These are phyloP conservation scores for Lactifluus rugatus DNA, from an alignment of 768 basidiomycete species.

Conservation along the genomic window DNA sequence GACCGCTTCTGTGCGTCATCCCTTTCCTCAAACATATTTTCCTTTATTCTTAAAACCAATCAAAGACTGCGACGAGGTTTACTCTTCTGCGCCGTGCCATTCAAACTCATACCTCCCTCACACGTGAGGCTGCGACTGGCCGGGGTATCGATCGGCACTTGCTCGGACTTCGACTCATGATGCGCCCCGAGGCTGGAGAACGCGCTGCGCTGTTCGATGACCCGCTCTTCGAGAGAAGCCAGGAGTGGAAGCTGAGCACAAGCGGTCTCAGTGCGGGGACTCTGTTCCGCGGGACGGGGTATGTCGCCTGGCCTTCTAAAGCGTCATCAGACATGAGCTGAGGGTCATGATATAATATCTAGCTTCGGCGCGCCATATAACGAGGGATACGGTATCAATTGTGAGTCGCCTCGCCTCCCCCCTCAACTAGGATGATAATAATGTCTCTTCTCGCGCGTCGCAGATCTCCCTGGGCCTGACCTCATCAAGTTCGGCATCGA, in stretches of 20 bases:
- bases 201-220: constrained; percentile 63
- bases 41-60: background rate
- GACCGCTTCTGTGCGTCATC: too few species aligned
- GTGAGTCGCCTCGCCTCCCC: constrained; percentile 36
- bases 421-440: background rate
- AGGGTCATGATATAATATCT: background rate
- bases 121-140: constrained; percentile 70
- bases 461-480: constrained; percentile 73
- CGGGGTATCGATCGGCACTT: constrained; percentile 85
- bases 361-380: constrained; percentile 73
- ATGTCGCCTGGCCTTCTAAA: constrained; percentile 18
- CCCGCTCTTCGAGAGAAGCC: constrained; percentile 58
- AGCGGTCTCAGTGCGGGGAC: constrained; percentile 82
- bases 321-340: background rate
- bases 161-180: constrained; percentile 67
- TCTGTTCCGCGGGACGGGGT: constrained; percentile 84
- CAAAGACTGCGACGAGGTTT: constrained; percentile 28
- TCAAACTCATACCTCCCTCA: constrained; percentile 57
- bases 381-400: constrained; percentile 92
- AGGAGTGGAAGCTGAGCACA: constrained; percentile 83
- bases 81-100: constrained; percentile 57
- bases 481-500: constrained; percentile 91
- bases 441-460: constrained; percentile 19
- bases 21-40: background rate
- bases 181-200: constrained; percentile 47